Evolutionary conservation across 192 early-diverging fungal species (phyloP), one percentile per base, ranked within the genome.

Genomic region (Umbelopsis ramanniana): DNA sequence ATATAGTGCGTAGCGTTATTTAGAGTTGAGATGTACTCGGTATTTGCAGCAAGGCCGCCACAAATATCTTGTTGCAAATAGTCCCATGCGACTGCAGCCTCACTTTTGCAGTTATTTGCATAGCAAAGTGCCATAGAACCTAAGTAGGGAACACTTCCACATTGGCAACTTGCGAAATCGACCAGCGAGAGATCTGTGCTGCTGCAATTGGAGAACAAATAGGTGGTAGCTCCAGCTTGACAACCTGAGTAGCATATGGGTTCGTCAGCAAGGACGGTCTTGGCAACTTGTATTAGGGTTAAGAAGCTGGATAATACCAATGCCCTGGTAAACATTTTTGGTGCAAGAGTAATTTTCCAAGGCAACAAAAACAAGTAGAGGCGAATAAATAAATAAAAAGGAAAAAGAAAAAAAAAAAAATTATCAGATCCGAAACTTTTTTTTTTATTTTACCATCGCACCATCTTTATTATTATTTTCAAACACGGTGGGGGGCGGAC

Each of bases 61-160:
- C 57, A 63, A 15, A 35, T 37, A 29, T 19, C 15, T 14, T 63
- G 29, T 37, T 33, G 57, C 4, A 63, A 26, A 33, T 37, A 29
- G 17, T 14, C 12, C 50, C 54, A 53, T 33, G 33, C 19, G 0
- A 38, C 47, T 46, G 11, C 10, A 15, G 50, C 21, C 2, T 70
- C 48, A 17, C 10, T 37, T 7, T 33, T 47, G 21, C 47, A 46
- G 26, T 70, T 24, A 26, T 71, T 40, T 19, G 52, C 54, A 24
- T 54, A 54, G 40, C 70, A 71, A 0, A 71, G 29, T 12, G 70
- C 70, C 52, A 71, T 55, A 24, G 52, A 54, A 6, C 70, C 70
- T 43, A 71, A 46, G n/a, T 53, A 71, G 0, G 70, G 52, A 4
- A 45, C 52, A 71, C 70, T 71, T 45, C 29, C 6, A 52, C 70